Percentiles rank a stretch among this genome's conserved stretches.
phyloP scores from a whole-genome alignment of 257 asterid genomes.

The Buddleja alternifolia region DNA sequence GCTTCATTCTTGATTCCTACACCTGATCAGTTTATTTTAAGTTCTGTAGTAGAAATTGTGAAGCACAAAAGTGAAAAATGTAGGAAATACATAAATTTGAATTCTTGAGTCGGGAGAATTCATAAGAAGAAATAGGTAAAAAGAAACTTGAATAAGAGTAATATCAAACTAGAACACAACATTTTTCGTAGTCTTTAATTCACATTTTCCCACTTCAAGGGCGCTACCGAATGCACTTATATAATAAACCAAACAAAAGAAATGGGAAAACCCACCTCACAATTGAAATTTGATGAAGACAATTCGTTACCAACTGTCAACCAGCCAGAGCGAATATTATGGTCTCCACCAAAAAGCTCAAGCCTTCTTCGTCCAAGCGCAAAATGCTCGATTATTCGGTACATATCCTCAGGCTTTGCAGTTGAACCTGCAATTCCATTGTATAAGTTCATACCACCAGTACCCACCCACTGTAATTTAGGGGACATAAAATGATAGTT shows the following conservation, averaged over 20 bases:
- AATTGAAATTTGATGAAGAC: constrained; percentile 84
- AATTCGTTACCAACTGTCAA: constrained; percentile 93
- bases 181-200: background rate
- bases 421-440: constrained; percentile 71
- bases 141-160: constrained; percentile 7
- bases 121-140: background rate
- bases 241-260: background rate
- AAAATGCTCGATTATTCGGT: constrained; percentile 96
- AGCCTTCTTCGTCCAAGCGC: constrained; percentile 98
- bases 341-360: constrained; percentile 99
- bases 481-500: background rate
- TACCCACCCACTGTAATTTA: background rate
- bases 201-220: constrained; percentile 11
- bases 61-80: background rate
- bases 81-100: background rate
- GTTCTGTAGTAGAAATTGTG: background rate
- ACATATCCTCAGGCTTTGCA: constrained; percentile 98
- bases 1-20: background rate
- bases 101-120: background rate
- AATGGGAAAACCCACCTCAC: constrained; percentile 59
- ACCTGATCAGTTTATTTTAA: background rate
- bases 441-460: constrained; percentile 19
- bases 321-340: constrained; percentile 98
- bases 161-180: background rate
- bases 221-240: background rate